Evolutionary conservation across 495 filamentous ascomycete genomes (phyloP).

Genomic region (Parathielavia hyrcaniae): DNA sequence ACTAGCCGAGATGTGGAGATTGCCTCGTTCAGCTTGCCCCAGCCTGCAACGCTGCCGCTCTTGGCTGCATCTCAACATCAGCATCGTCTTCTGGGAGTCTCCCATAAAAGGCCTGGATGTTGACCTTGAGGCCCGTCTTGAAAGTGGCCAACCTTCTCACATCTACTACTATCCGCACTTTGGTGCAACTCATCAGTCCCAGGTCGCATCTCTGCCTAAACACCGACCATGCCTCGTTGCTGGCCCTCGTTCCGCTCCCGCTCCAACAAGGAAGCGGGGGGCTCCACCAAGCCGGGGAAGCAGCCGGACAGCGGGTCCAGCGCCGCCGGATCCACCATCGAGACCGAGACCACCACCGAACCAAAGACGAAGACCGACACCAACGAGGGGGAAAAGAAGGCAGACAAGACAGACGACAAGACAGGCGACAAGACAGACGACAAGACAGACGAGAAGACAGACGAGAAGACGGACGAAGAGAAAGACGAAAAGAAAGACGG

Average conservation of each 20-base stretch:
- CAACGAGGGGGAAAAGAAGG: conserved; percentile 6
- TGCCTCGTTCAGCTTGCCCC: conserved; percentile 4
- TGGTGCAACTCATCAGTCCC: background rate
- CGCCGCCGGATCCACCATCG: conserved; percentile 13
- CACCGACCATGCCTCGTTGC: conserved; percentile 19
- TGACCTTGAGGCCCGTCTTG: background rate
- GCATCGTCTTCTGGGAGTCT: background rate
- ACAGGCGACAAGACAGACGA: conserved; percentile 10
- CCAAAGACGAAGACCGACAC: conserved; percentile 8
- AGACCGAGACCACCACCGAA: conserved; percentile 1
- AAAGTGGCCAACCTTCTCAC: conserved; percentile 1
- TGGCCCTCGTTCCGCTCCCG: conserved; percentile 19
- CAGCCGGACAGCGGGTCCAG: conserved; percentile 15
- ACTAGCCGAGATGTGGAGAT: conserved; percentile 21
- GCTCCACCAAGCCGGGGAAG: conserved; percentile 15
- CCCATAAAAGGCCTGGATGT: conserved; percentile 1
- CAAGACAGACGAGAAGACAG: conserved; percentile 6
- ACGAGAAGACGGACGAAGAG: conserved; percentile 9
- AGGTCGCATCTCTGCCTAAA: background rate
- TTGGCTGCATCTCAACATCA: background rate
- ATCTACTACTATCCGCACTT: too few species aligned
- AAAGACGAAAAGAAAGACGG: conserved; percentile 9
- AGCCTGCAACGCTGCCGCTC: conserved; percentile 3
- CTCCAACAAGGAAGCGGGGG: conserved; percentile 14
- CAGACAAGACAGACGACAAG: conserved; percentile 8